Evolutionary conservation across 2,329 filamentous ascomycete genomes (phyloP), one percentile per base, ranked within the genome.

Genomic region (Hypoxylon sp.): DNA sequence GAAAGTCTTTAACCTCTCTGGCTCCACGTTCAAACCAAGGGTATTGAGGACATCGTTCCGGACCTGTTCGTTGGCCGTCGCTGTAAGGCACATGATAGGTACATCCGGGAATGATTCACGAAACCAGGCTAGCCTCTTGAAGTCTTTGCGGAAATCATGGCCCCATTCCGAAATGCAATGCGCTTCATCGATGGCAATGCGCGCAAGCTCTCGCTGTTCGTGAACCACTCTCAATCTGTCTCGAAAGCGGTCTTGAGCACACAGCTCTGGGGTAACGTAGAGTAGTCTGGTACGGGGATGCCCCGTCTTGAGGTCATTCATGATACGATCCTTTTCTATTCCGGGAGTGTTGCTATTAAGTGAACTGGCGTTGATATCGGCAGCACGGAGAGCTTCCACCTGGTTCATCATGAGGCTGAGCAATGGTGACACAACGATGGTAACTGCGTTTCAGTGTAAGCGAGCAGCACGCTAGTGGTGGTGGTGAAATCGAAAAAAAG

Each of bases 91-190:
- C 71, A 94, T 96, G 55, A 97, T 88, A 3, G 93, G 92, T 0
- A 97, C 90, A 47, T 89, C 81, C 0, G 91, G 90, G 59, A 94
- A 91, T 4, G 85, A 85, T 37, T 84, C 79, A 61, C 89, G 87
- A 75, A 97, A 94, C 85, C 90, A 97, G 2, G 83, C 87, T 5
- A 97, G 79, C 13, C 88, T 83, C 67, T 94, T 91, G 72, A 96
- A 97, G 49, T 91, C 89, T 25, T 87, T 89, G n/a, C 93, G 88
- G 68, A 97, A 97, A 70, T 97, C 93, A 69, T 97, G 92, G 1
- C 93, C 93, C 93, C 93, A 97, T 84, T 97, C 92, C 16, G 90
- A 96, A 62, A 97, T 96, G 70, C 93, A 97, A 70, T 97, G 93
- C 2, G 93, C 93, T 73, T 97, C 93, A 66, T 97, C 93, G 49